Evolutionary conservation across 768 basidiomycete species (phyloP).

Genomic region (Hypholoma sublateritium): DNA sequence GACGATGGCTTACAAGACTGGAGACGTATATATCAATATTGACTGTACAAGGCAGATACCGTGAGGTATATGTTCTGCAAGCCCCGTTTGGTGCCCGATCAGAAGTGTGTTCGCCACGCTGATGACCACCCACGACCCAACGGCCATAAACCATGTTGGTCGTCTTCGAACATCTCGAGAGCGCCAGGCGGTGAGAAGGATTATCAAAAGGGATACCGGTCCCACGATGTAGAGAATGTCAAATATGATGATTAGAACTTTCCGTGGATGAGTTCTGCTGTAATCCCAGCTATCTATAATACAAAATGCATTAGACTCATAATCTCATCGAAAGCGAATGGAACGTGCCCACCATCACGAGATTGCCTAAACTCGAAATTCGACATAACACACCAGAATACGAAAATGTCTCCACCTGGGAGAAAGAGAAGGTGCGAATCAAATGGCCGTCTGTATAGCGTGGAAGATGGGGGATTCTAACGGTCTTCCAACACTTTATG

Average conservation of each 20-base stretch:
- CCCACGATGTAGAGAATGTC: constrained; percentile 16
- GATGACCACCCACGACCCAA: constrained; percentile 9
- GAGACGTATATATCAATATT: constrained; percentile 12
- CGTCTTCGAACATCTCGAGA: constrained; percentile 8
- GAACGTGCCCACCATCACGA: background rate
- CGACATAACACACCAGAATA: background rate
- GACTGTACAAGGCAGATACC: constrained; percentile 13
- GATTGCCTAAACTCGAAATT: background rate
- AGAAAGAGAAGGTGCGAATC: background rate
- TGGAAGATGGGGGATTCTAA: background rate
- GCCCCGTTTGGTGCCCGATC: constrained; percentile 12
- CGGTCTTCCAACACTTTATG: background rate
- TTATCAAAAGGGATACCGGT: constrained; percentile 5
- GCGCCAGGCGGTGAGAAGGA: constrained; percentile 11
- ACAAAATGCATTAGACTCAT: background rate
- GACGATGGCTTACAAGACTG: constrained; percentile 10
- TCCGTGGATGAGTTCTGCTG: background rate
- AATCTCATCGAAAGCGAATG: background rate
- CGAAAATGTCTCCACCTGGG: background rate
- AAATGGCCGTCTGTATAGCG: background rate
- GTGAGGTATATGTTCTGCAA: background rate
- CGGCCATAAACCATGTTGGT: constrained; percentile 13
- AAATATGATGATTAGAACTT: constrained; percentile 6
- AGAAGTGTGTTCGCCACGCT: constrained; percentile 9
- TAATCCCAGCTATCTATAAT: background rate